Evolutionary conservation across 768 basidiomycete genomes (phyloP).

Genomic region (Termitomyces sp.): DNA sequence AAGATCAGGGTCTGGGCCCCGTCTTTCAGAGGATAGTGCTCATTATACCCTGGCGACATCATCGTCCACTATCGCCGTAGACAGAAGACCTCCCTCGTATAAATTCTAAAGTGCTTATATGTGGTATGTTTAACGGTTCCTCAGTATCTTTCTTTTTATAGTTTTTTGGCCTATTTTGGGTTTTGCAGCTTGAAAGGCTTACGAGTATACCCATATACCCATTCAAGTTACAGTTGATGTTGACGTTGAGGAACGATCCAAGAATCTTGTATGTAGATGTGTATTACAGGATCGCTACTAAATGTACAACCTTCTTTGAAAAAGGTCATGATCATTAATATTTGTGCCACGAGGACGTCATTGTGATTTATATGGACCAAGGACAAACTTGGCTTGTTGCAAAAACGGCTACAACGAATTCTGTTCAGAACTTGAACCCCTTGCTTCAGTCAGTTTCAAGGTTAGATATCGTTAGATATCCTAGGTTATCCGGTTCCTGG

Average conservation of each 20-base stretch:
- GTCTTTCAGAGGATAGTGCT: not conserved
- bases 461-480: not conserved
- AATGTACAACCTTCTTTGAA: not conserved
- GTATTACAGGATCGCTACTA: not conserved
- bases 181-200: not conserved
- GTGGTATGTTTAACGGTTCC: not conserved
- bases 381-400: constrained; percentile 6
- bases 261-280: not conserved
- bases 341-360: not conserved
- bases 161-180: not conserved
- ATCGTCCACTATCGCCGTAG: not conserved
- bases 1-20: constrained; percentile 2
- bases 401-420: not conserved
- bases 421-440: not conserved
- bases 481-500: not conserved
- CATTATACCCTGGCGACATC: not conserved
- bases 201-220: not conserved
- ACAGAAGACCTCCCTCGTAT: not conserved
- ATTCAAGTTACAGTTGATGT: too few species aligned
- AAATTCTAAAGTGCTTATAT: not conserved
- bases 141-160: not conserved
- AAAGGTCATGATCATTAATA: too few species aligned
- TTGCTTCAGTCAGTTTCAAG: not conserved
- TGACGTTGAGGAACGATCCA: too few species aligned
- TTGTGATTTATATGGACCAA: not conserved